A percentile compares a stretch with the other conserved stretches of the same genome.
These are phyloP conservation scores for Ophiocordyceps camponoti-leonardi DNA, from an alignment of 2,329 filamentous ascomycete genomes.

Conservation along the genomic window DNA sequence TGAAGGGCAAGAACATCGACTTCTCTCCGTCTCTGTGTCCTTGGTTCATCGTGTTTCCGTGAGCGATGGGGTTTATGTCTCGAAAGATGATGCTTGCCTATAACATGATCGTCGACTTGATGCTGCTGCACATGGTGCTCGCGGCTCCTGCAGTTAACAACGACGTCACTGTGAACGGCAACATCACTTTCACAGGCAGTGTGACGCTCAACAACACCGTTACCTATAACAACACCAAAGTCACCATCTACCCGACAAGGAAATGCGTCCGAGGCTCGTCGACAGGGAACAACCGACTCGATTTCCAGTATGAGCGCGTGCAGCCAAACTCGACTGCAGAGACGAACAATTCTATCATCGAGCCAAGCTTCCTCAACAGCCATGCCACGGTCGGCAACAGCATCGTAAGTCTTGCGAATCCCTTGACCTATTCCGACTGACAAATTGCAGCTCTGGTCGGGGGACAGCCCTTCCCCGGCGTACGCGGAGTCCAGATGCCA, in stretches of 20 bases:
- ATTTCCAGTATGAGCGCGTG: slow-evolving; percentile 2
- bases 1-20: background rate
- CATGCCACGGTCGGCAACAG: background rate
- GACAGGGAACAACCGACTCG: background rate
- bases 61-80: background rate
- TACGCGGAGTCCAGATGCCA: slow-evolving; percentile 5
- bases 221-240: background rate
- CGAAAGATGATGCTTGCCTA: no score
- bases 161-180: background rate
- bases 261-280: background rate
- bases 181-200: background rate
- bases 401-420: background rate
- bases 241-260: background rate
- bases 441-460: background rate
- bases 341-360: background rate
- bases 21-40: background rate
- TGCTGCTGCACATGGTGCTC: background rate
- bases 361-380: slow-evolving; percentile 1
- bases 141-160: background rate
- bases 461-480: background rate
- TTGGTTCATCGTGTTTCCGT: background rate
- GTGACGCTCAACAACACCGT: background rate
- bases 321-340: background rate
- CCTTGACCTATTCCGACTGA: background rate
- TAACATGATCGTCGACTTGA: background rate